Base-by-base conservation (phyloP, 345 rosid genomes). In the Rhodomyrtus tomentosa region DNA sequence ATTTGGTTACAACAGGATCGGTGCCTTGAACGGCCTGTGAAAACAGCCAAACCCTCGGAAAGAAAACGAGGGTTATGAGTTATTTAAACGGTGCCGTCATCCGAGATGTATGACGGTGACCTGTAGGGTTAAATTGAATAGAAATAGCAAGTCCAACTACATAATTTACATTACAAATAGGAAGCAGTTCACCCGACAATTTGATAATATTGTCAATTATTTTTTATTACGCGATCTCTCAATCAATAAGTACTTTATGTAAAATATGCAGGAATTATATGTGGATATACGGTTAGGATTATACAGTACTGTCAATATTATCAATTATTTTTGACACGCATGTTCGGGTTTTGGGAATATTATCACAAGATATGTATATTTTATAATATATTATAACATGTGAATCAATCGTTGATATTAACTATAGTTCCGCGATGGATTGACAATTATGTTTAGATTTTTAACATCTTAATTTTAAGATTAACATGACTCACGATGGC, bases 41-140 rank as follows among this genome's bases (percentile, higher is more conserved):
- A n/a, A n/a, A 89, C 50, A 88, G 87, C 82, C 85, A 87, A 36
- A 85, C 83, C 84, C 88, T 83, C 25, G n/a, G n/a, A n/a, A n/a
- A n/a, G n/a, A n/a, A n/a, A 49, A 49, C 14, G 50, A 15, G 53
- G 53, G 53, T 51, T 14, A 15, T 51, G 20, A 51, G 53, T 51
- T 14, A 14, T 51, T 14, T 51, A 14, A 14, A 51, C 18, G 21
- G 21, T 5, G 6, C 6, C 10, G 2, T 58, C 36, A 58, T 27
- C 32, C 27, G 3, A 58, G 36, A 13, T 14, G 27, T 29, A 13
- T 13, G 38, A 27, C 7, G 16, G 9, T 27, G 20, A 20, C 14
- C 29, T 7, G 10, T 14, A 59, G 10, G 36, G 9, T 0, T 27
- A 3, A 27, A 6, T 27, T 59, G 72, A 27, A 27, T 27, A 59